These are phyloP conservation scores for Jatropha podagrica DNA, from an alignment of 441 rosid species.

Conservation along the genomic window DNA sequence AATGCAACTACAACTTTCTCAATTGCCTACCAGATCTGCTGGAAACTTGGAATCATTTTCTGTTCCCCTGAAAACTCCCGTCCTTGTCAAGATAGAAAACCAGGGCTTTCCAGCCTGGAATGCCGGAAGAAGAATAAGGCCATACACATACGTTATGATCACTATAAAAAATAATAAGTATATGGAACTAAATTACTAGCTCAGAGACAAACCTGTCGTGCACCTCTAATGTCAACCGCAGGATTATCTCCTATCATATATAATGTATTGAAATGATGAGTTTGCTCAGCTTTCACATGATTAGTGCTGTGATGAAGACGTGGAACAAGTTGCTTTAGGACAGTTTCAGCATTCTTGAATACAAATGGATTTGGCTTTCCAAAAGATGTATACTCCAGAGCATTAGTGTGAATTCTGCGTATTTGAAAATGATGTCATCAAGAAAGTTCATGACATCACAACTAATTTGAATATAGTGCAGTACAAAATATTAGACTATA, in stretches of 20 bases:
- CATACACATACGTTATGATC: no score
- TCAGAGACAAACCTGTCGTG: constrained; percentile 47
- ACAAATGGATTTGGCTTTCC: constrained; percentile 86
- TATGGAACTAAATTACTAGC: neutral
- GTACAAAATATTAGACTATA: neutral
- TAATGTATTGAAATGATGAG: constrained; percentile 49
- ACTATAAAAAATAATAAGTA: no score
- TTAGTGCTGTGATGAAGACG: constrained; percentile 22
- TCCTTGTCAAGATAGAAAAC: constrained; percentile 89
- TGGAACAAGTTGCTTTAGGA: constrained; percentile 45
- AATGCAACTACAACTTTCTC: neutral
- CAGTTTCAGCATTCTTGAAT: constrained; percentile 63
- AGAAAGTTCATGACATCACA: constrained; percentile 7
- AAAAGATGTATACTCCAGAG: constrained; percentile 55
- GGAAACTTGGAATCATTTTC: constrained; percentile 34
- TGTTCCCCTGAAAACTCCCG: constrained; percentile 78
- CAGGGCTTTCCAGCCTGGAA: constrained; percentile 78
- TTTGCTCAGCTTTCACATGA: constrained; percentile 19
- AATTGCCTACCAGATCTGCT: neutral
- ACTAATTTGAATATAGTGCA: neutral
- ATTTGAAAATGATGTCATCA: constrained; percentile 6
- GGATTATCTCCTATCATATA: constrained; percentile 93
- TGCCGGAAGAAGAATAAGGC: neutral
- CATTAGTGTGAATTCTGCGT: constrained; percentile 55
- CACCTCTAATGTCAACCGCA: constrained; percentile 70